Conservation (phyloP, 805 yeast genomes). For the Candida ortonii region DNA sequence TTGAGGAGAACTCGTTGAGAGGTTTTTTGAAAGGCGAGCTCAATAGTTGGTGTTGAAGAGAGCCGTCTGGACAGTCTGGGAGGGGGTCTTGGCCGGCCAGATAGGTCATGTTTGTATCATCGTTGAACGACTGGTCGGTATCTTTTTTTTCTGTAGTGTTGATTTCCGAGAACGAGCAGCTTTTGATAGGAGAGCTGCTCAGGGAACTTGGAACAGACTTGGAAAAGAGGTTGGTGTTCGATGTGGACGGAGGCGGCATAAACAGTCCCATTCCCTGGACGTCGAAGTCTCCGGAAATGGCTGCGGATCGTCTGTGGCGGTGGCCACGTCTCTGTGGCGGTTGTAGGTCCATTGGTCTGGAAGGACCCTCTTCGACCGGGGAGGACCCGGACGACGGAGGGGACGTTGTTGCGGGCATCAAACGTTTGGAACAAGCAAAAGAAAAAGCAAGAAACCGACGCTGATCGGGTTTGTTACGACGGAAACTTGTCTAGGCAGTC, state of each 20-base stretch:
- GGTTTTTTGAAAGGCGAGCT: conserved; percentile 14
- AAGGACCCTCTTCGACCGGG: conserved; percentile 5
- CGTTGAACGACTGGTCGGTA: neutral
- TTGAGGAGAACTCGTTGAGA: conserved; percentile 2
- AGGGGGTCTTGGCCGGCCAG: neutral
- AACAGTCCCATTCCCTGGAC: conserved; percentile 25
- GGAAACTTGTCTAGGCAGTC: too few relatives aligned
- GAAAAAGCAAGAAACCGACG: neutral
- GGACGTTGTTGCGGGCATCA: conserved; percentile 8
- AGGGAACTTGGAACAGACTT: conserved; percentile 25
- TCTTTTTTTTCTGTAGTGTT: neutral
- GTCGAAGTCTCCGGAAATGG: conserved; percentile 85
- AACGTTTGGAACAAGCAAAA: conserved; percentile 4
- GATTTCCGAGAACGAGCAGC: conserved; percentile 1
- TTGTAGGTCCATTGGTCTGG: conserved; percentile 23
- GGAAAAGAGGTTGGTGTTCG: conserved; percentile 8
- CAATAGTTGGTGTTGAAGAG: conserved; percentile 1
- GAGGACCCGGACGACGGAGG: conserved; percentile 8
- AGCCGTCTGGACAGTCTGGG: neutral
- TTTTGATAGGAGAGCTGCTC: conserved; percentile 25
- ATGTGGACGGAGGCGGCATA: conserved; percentile 18
- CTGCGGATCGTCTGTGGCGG: conserved; percentile 82
- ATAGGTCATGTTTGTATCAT: neutral
- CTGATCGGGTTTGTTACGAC: too few relatives aligned
- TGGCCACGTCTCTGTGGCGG: conserved; percentile 50